These are phyloP conservation scores for Fusarium incarnatum DNA, from an alignment of 2,329 filamentous ascomycete genomes.

Conservation along the genomic window DNA sequence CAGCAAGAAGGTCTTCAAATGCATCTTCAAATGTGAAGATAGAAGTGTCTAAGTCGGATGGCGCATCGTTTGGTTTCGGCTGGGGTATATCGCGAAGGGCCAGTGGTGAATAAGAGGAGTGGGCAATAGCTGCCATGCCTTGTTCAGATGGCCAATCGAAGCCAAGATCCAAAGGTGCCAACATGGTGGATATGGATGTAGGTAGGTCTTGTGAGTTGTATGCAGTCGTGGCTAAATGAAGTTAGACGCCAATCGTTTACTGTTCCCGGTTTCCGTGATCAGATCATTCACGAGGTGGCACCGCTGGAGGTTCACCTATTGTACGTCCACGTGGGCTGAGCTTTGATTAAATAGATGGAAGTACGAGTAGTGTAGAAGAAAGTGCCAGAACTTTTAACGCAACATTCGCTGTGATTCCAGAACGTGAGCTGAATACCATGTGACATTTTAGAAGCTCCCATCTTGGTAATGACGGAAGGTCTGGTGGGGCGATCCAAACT, in stretches of 20 bases:
- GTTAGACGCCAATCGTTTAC: constrained; percentile 48
- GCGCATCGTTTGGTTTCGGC: constrained; percentile 60
- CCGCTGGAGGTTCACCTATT: constrained; percentile 44
- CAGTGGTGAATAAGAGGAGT: constrained; percentile 48
- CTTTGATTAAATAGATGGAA: constrained; percentile 4
- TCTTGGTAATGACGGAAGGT: background rate
- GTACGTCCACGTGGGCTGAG: background rate
- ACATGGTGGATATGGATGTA: constrained; percentile 33
- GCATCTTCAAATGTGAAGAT: constrained; percentile 67
- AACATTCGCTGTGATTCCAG: constrained; percentile 28
- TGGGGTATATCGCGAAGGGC: constrained; percentile 59
- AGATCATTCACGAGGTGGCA: constrained; percentile 46
- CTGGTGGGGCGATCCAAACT: background rate
- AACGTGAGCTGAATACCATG: constrained; percentile 27
- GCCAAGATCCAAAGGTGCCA: constrained; percentile 36
- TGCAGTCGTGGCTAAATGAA: constrained; percentile 34
- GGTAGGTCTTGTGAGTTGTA: constrained; percentile 3
- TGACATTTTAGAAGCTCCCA: constrained; percentile 17
- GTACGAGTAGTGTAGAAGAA: background rate
- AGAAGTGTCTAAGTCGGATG: constrained; percentile 51
- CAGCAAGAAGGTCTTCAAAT: constrained; percentile 67
- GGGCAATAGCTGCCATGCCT: constrained; percentile 42
- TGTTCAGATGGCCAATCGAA: constrained; percentile 28
- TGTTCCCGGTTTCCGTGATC: constrained; percentile 44
- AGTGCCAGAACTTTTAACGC: constrained; percentile 21